phyloP scores from a whole-genome alignment of 495 filamentous ascomycete genomes.

The Hypoxylon crocopeplum region DNA sequence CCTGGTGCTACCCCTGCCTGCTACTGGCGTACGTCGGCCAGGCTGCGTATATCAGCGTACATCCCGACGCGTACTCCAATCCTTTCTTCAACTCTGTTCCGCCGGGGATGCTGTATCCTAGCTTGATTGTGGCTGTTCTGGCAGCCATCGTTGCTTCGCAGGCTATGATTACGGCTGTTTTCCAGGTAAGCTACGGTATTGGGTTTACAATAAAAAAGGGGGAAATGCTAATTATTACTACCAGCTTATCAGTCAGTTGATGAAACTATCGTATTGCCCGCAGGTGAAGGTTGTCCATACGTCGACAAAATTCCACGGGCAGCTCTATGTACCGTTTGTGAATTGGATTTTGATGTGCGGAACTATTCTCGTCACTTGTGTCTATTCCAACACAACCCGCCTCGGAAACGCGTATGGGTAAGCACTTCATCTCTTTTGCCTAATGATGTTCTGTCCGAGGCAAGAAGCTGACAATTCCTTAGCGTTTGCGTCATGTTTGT shows the following conservation, averaged over 20 bases:
- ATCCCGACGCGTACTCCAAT: constrained; percentile 68
- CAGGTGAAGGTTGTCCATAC: constrained; percentile 74
- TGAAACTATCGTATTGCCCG: constrained; percentile 77
- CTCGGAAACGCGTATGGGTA: constrained; percentile 55
- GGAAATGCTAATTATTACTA: constrained; percentile 11
- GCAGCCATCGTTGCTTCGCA: constrained; percentile 79
- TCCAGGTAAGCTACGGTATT: constrained; percentile 44
- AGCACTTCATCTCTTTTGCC: neutral
- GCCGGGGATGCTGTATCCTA: constrained; percentile 69
- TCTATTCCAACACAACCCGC: constrained; percentile 70
- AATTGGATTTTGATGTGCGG: constrained; percentile 80
- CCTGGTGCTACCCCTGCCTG: constrained; percentile 69
- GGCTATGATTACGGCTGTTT: constrained; percentile 78
- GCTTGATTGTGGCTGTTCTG: constrained; percentile 68
- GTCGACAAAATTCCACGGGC: constrained; percentile 68
- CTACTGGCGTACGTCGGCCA: constrained; percentile 76
- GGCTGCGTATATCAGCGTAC: constrained; percentile 70
- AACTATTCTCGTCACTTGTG: constrained; percentile 73
- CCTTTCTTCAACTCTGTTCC: constrained; percentile 75
- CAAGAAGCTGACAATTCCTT: constrained; percentile 49
- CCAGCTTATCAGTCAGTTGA: constrained; percentile 73
- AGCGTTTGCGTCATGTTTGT: constrained; percentile 75
- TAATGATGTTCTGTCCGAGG: constrained; percentile 39
- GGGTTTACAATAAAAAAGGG: neutral
- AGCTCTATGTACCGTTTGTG: constrained; percentile 73